Evolutionary conservation across 257 asterid genomes (phyloP).

Genomic region (Solanum paucissectum): DNA sequence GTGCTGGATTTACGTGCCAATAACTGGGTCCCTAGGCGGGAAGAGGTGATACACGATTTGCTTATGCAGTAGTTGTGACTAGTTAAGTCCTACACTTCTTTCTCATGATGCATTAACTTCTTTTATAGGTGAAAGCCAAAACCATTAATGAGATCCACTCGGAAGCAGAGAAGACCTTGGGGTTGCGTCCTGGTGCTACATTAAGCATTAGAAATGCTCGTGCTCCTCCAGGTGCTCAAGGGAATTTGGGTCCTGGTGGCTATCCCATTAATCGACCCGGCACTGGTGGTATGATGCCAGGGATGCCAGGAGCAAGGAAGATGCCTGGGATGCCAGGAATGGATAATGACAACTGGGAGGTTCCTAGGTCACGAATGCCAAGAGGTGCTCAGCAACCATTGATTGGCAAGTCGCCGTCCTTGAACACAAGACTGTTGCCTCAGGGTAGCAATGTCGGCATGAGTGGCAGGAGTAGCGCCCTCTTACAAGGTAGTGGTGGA

Average conservation of each 20-base stretch:
- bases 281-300: constrained; percentile 64
- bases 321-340: constrained; percentile 82
- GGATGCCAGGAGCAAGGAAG: constrained; percentile 88
- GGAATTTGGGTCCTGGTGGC: constrained; percentile 45
- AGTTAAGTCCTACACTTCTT: background rate
- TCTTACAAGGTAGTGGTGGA: constrained; percentile 56
- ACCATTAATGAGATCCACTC: constrained; percentile 83
- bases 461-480: constrained; percentile 41
- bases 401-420: background rate
- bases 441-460: background rate
- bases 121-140: constrained; percentile 73
- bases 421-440: background rate
- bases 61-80: background rate
- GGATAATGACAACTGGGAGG: constrained; percentile 78
- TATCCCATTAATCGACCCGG: constrained; percentile 47
- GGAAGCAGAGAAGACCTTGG: constrained; percentile 86
- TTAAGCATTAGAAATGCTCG: constrained; percentile 66
- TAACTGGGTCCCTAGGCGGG: constrained; percentile 90
- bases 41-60: constrained; percentile 44
- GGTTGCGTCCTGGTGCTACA: constrained; percentile 91
- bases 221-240: constrained; percentile 43
- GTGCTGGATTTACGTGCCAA: constrained; percentile 72
- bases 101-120: background rate
- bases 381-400: constrained; percentile 28
- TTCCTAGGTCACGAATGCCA: constrained; percentile 69